Base-by-base conservation (phyloP, 2,329 filamentous ascomycete genomes). In the Trichoderma aggressivum region DNA sequence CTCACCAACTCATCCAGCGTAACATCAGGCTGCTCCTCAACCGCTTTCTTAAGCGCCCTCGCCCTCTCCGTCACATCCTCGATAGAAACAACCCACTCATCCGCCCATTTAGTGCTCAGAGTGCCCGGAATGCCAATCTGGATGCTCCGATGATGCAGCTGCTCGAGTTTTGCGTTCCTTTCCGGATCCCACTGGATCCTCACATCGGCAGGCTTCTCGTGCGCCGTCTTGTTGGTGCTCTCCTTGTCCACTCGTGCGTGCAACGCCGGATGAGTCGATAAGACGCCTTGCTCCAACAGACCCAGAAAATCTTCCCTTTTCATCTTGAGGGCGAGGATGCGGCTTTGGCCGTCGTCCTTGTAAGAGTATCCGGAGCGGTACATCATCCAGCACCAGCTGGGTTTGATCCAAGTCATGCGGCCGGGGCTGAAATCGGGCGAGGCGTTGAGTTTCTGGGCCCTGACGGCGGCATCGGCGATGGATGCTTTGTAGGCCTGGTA, bases 121-220 rank as follows among this genome's bases (percentile, higher is more conserved):
- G 77, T 77, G 3, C 78, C 82, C 1, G 85, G 83, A n/a, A 90
- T 84, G 1, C 88, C 88, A 73, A 90, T 86, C 81, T 91, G 88
- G 34, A 91, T 87, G 75, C 87, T 89, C 55, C 88, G 80, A 75
- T 87, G 84, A 8, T 75, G 77, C 65, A 89, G 72, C 72, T 79
- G 81, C 12, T 77, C 82, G 12, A 90, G 76, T 43, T 77, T 76
- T 1, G 84, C 77, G 28, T 82, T 81, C 24, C 89, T 76, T 76
- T 91, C 89, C 0, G 89, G 89, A 77, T 91, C 89, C 89, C 89
- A 91, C 76, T 90, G 88, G 8, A 90, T 82, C n/a, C 85, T 82
- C 0, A 90, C 87, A 21, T 79, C 76, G 5, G 69, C 66, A 4
- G 78, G 71, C 72, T 76, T 80, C 60, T 76, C 77, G n/a, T 77